A percentile compares a stretch with the other conserved stretches of the same genome.
Conservation (phyloP, 2,329 filamentous ascomycete genomes). For the Elsinoe perseae region DNA sequence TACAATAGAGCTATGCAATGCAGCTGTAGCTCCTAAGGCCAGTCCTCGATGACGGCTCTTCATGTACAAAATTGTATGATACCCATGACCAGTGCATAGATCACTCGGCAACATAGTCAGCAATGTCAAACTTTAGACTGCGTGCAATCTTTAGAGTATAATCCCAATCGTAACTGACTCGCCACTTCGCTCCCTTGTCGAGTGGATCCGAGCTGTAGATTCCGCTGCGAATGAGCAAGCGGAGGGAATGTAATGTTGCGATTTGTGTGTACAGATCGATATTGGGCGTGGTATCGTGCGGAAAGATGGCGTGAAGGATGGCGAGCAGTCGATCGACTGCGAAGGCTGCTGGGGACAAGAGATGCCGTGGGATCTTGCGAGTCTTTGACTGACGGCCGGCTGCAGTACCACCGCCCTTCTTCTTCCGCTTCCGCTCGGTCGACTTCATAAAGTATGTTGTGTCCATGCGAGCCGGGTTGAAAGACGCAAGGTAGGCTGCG, state of each 20-base stretch:
- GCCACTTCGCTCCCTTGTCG: slow-evolving; percentile 65
- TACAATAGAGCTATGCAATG: slow-evolving; percentile 78
- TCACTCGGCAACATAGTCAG: slow-evolving; percentile 66
- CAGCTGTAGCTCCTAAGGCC: slow-evolving; percentile 73
- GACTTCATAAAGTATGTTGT: slow-evolving; percentile 67
- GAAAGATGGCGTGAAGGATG: slow-evolving; percentile 62
- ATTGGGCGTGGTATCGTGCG: slow-evolving; percentile 36
- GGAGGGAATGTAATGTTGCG: slow-evolving; percentile 63
- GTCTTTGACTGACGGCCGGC: slow-evolving; percentile 36
- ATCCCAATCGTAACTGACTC: slow-evolving; percentile 73
- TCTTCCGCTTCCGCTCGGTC: slow-evolving; percentile 45
- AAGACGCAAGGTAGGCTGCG: slow-evolving; percentile 71
- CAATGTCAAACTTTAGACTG: slow-evolving; percentile 67
- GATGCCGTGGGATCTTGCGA: slow-evolving; percentile 66
- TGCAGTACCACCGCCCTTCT: slow-evolving; percentile 40
- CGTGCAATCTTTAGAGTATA: slow-evolving; percentile 62
- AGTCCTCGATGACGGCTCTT: background rate
- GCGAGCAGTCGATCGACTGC: slow-evolving; percentile 70
- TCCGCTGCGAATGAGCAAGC: slow-evolving; percentile 57
- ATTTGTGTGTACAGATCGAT: slow-evolving; percentile 49
- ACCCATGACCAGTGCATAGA: background rate
- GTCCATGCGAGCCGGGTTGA: slow-evolving; percentile 69
- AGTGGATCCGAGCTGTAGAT: slow-evolving; percentile 55
- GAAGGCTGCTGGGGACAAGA: slow-evolving; percentile 70
- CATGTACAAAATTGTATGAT: slow-evolving; percentile 11